These are phyloP conservation scores for Phytophthora macrochlamydospora DNA, from an alignment of 352 stramenopile genomes.

Conservation along the genomic window DNA sequence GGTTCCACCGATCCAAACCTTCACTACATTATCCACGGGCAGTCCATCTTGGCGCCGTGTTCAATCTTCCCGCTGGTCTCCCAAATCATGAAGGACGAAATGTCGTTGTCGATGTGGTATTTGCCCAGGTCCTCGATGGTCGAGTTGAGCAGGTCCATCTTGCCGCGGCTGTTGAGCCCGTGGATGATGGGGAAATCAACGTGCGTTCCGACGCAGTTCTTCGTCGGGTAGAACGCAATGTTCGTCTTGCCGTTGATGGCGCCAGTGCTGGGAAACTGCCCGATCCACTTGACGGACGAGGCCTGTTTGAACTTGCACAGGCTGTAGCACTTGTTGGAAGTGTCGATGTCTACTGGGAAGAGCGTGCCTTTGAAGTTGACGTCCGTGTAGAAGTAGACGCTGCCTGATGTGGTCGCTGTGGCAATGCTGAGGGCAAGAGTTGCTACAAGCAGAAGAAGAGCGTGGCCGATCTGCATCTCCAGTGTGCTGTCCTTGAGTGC, in stretches of 20 bases:
- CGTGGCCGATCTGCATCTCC: no score
- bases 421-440: neutral
- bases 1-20: neutral
- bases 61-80: constrained; percentile 5
- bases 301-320: constrained; percentile 4
- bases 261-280: neutral
- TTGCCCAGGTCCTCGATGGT: neutral
- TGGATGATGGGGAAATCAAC: constrained; percentile 1
- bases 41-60: neutral
- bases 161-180: neutral
- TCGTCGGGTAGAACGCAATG: constrained; percentile 5
- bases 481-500: no score
- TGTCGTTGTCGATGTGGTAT: constrained; percentile 6
- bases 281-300: constrained; percentile 1
- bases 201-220: constrained; percentile 4
- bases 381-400: constrained; percentile 8
- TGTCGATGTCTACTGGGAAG: constrained; percentile 8
- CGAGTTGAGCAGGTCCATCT: neutral
- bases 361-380: constrained; percentile 1
- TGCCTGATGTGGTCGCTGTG: neutral
- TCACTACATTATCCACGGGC: constrained; percentile 8
- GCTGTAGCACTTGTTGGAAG: constrained; percentile 5
- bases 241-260: constrained; percentile 1
- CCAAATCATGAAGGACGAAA: constrained; percentile 10
- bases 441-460: no score